Base-by-base conservation (phyloP, 805 yeast species). In the Candida namnaoensis region DNA sequence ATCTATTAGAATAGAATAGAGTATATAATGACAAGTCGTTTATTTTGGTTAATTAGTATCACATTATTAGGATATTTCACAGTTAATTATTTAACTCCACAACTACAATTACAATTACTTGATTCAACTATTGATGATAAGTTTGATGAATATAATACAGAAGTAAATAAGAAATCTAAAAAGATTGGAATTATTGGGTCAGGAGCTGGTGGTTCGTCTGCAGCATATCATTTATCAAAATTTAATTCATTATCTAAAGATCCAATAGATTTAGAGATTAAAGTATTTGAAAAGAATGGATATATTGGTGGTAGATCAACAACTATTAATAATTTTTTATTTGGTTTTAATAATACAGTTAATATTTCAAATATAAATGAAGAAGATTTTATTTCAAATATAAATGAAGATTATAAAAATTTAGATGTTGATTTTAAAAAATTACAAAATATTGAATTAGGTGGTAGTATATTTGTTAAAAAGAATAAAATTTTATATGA, bases 161-260 rank as follows among this genome's bases (percentile, higher is more conserved):
- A n/a, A n/a, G n/a, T n/a, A n/a, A n/a, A 26, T 26, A 7, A 34
- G 12, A 25, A 39, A 39, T 11, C 37, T 27, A 5, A 51, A 41
- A 26, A 26, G 28, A 48, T 69, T 13, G 75, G 74, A 2, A 63
- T 71, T 24, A 58, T 69, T 27, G 78, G 79, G 3, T 74, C 77
- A 0, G 79, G 78, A 4, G 68, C 78, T 4, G 76, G 72, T 9
- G 78, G 79, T 1, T 53, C 75, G 1, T 54, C 72, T 4, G 59
- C 70, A n/a, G 70, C 78, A 4, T 65, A 69, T 46, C 61, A 72
- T 43, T 56, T 72, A 13, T 66, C 68, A 34, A 62, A 60, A 37
- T 70, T 51, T 47, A 57, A 70, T 1, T 49, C 57, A 26, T 26
- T 7, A 26, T 26, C 8, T 7, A 7, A 26, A 26, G 6, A 26